Evolutionary conservation across 2,329 filamentous ascomycete species (phyloP).

Genomic region (Huntiella savannae): DNA sequence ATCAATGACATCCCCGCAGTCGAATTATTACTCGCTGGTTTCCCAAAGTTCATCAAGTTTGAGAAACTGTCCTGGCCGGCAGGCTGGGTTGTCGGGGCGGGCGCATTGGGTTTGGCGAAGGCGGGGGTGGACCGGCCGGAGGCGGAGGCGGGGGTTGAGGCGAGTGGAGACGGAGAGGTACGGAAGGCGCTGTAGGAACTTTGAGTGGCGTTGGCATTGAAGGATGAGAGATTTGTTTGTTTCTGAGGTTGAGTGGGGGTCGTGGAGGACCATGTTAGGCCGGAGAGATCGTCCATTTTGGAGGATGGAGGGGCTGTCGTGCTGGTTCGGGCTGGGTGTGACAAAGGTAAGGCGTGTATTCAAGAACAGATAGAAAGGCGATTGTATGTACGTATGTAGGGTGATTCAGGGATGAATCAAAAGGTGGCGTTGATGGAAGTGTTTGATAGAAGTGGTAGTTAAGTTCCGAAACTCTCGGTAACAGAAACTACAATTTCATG

Average conservation of each 20-base stretch:
- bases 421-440: too few relatives aligned
- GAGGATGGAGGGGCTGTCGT: neutral
- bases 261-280: slow-evolving; percentile 37
- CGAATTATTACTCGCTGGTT: slow-evolving; percentile 29
- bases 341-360: too few relatives aligned
- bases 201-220: slow-evolving; percentile 24
- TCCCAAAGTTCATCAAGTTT: slow-evolving; percentile 44
- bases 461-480: too few relatives aligned
- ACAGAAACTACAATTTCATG: too few relatives aligned
- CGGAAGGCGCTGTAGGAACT: slow-evolving; percentile 31
- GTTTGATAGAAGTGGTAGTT: too few relatives aligned
- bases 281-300: slow-evolving; percentile 42
- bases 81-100: neutral
- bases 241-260: slow-evolving; percentile 21
- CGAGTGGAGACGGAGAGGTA: slow-evolving; percentile 35
- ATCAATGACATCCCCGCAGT: slow-evolving; percentile 57
- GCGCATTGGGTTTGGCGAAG: slow-evolving; percentile 15
- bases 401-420: too few relatives aligned
- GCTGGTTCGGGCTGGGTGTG: too few relatives aligned
- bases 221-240: slow-evolving; percentile 18
- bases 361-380: too few relatives aligned
- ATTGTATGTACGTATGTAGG: too few relatives aligned
- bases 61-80: slow-evolving; percentile 51
- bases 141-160: slow-evolving; percentile 6
- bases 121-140: slow-evolving; percentile 37